Base-by-base conservation (phyloP, 805 yeast genomes). In the Ogataea polymorpha region DNA sequence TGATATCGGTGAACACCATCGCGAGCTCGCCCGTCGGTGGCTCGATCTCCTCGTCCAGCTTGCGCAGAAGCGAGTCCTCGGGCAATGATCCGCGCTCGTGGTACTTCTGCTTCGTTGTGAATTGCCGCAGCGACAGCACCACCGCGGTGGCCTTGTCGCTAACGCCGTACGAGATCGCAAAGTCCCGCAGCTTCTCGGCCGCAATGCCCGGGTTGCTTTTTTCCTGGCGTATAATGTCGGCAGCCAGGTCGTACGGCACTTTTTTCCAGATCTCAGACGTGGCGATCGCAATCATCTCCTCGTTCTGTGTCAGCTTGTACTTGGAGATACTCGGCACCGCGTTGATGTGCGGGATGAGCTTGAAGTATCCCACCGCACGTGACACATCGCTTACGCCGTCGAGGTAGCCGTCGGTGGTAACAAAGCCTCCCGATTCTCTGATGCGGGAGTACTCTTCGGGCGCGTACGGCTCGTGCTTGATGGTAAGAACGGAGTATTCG, bases 21-120 rank as follows among this genome's bases (percentile, higher is more conserved):
- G 99, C 96, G 36, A 93, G 68, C 37, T 88, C 89, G 2, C 98
- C 98, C 5, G 82, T 81, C 2, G 99, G 99, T 2, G 99, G 97
- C 8, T 84, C 81, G 44, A 93, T 90, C 57, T 93, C 99, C 29
- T 83, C 86, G 45, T 87, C 95, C 40, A 89, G 68, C 55, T 95
- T 77, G 53, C 96, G 79, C 51, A 90, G 69, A 2, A 82, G 75
- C 0, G 95, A 77, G 61, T 90, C 96, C 37, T 82, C 88, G 2
- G 78, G 77, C 14, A 70, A 58, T 8, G 71, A 62, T 49, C 79
- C 56, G 62, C 77, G 54, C 33, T 63, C 70, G 34, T 66, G 69
- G 38, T 55, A 54, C 33, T 56, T 60, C 33, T 54, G 59, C 35
- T 58, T 62, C 3, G 57, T 53, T 41, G 67, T 68, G 47, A 72